A percentile compares a stretch with the other conserved stretches of the same genome.
These are phyloP conservation scores for Cyclotella baltica DNA, from an alignment of 108 stramenopile genomes.

Conservation along the genomic window DNA sequence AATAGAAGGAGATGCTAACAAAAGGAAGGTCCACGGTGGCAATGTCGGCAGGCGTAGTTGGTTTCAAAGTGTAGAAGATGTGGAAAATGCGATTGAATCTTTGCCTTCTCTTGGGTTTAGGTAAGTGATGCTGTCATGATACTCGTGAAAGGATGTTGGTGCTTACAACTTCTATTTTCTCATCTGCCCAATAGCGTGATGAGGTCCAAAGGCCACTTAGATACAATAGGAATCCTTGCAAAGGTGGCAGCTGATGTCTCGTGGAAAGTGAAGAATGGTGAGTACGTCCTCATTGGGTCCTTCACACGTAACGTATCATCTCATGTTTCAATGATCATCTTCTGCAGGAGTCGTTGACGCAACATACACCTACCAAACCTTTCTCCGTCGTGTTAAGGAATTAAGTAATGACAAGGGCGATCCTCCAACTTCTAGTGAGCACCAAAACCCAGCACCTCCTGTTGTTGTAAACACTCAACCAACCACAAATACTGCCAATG, in stretches of 20 bases:
- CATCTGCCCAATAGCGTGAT: conserved; percentile 50
- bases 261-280: conserved; percentile 57
- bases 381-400: conserved; percentile 39
- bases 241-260: conserved; percentile 54
- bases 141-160: not conserved
- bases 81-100: conserved; percentile 47
- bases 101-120: conserved; percentile 51
- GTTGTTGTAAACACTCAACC: conserved; percentile 28
- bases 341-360: conserved; percentile 33
- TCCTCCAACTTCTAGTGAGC: conserved; percentile 44
- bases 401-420: conserved; percentile 48
- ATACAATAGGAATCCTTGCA: conserved; percentile 43
- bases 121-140: too few species aligned
- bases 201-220: conserved; percentile 44
- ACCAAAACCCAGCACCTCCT: conserved; percentile 58
- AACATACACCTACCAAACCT: conserved; percentile 44
- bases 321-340: not conserved
- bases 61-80: conserved; percentile 56
- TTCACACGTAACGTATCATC: not conserved
- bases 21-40: conserved; percentile 58
- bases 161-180: not conserved
- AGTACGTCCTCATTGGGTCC: not conserved
- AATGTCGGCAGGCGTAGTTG: conserved; percentile 64
- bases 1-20: conserved; percentile 70
- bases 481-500: conserved; percentile 2